Evolutionary conservation across 73 alveolate species (phyloP).

Genomic region (Tetrahymena elliotti): DNA sequence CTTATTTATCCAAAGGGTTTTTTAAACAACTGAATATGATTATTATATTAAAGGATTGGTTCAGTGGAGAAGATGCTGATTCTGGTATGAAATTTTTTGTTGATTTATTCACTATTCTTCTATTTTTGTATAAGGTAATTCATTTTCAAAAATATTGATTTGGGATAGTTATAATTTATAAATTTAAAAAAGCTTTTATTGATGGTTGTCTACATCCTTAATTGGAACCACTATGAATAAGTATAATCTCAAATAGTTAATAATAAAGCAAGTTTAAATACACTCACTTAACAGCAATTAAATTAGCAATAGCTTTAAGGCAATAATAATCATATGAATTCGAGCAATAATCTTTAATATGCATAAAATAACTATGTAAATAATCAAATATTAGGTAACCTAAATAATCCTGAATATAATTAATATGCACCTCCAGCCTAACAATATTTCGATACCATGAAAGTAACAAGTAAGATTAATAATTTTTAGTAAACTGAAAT

Average conservation of each 20-base stretch:
- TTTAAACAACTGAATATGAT: background rate
- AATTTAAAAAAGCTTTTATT: background rate
- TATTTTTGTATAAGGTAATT: background rate
- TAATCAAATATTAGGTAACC: background rate
- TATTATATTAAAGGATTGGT: background rate
- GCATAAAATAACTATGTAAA: background rate
- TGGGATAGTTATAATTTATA: too few relatives aligned
- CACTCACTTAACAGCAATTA: background rate
- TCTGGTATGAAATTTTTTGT: background rate
- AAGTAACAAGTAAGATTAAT: background rate
- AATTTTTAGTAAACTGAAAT: background rate
- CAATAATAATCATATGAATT: background rate
- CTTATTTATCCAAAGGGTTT: background rate
- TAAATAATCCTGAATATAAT: background rate
- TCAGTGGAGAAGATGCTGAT: background rate
- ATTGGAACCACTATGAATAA: background rate
- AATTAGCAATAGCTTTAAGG: background rate
- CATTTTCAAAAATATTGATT: too few relatives aligned
- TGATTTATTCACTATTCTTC: background rate
- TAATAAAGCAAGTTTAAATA: background rate
- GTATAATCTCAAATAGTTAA: background rate
- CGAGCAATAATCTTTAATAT: background rate
- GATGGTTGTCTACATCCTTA: background rate
- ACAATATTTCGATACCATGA: background rate
- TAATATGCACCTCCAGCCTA: background rate